Evolutionary conservation across 257 asterid species (phyloP), one percentile per base, ranked within the genome.

Genomic region (Solanum pimpinellifolium): DNA sequence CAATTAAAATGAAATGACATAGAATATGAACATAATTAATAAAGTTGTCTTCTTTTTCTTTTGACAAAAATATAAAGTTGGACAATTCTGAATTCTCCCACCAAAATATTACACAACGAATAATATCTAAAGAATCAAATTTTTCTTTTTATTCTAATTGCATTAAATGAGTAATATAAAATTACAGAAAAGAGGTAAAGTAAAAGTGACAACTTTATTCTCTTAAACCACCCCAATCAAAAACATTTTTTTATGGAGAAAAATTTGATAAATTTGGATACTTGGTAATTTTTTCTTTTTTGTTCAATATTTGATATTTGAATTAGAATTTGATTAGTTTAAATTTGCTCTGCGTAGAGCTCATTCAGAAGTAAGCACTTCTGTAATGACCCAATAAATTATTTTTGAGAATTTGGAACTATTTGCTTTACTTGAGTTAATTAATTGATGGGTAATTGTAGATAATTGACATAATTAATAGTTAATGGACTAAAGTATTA

Each of bases 261-360:
- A 49, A 47, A 49, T 2, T 49, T 49, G 21, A 20, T 14, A 49
- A 49, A 49, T 49, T 46, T 4, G 6, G 18, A 2, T 1, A 46
- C 52, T 46, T 4, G 1, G 5, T 46, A 12, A 3, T 12, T 46
- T 46, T 46, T 46, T 46, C 52, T 46, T 46, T 44, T 44, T 5
- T 1, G 4, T 14, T 0, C 11, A 0, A 1, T 41, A 9, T 41
- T 41, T 14, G 3, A 5, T 13, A 47, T 14, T 7, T 18, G 2
- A 0, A 47, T 47, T 4, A 16, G 0, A 14, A 6, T 14, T 5
- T 4, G 3, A 47, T 2, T 47, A 47, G 4, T 47, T 14, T 5
- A 47, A 16, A 47, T 13, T 13, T 47, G 2, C 18, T 6, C 1
- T 6, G 3, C 1, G 0, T 47, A 47, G 15, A 16, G 2, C 56